Percentiles rank a stretch among this genome's conserved stretches.
Conservation (phyloP, 2,329 filamentous ascomycete species). For the Sodiomyces alkalinus region DNA sequence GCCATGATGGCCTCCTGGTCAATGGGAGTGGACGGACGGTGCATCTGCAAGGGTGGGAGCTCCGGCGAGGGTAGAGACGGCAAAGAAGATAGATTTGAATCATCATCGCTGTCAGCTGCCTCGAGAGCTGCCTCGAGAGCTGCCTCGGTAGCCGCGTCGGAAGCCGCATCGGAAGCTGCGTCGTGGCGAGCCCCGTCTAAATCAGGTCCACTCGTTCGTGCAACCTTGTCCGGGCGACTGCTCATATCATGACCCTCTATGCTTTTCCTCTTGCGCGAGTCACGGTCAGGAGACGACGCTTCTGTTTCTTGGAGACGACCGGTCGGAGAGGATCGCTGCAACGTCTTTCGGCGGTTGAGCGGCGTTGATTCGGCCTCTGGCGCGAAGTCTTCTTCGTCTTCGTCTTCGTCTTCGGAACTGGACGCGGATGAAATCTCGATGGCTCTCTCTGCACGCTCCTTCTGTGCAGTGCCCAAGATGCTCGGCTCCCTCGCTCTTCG, state of each 20-base stretch:
- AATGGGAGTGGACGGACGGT: conserved; percentile 25
- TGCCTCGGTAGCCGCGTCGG: not conserved
- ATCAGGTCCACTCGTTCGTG: no score
- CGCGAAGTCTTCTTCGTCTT: conserved; percentile 34
- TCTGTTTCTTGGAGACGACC: conserved; percentile 9
- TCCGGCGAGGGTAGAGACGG: conserved; percentile 18
- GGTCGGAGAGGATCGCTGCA: conserved; percentile 12
- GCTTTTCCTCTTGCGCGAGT: conserved; percentile 42
- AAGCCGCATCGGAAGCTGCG: not conserved
- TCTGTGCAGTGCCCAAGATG: conserved; percentile 39
- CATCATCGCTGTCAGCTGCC: conserved; percentile 12
- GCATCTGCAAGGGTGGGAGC: conserved; percentile 11
- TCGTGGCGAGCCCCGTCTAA: not conserved
- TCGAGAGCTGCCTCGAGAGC: no score
- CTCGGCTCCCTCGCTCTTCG: conserved; percentile 44
- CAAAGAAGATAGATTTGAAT: conserved; percentile 21
- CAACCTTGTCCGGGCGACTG: conserved; percentile 20
- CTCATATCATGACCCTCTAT: conserved; percentile 24
- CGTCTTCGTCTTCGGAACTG: conserved; percentile 11
- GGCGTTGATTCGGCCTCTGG: conserved; percentile 57
- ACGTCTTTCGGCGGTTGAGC: conserved; percentile 33
- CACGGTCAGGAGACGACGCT: conserved; percentile 15
- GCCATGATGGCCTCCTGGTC: conserved; percentile 35
- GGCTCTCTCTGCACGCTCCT: conserved; percentile 13
- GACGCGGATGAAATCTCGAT: conserved; percentile 8